Evolutionary conservation across 1,284 basidiomycete species (phyloP), one percentile per base, ranked within the genome.

Genomic region (Heterobasidion annosum): DNA sequence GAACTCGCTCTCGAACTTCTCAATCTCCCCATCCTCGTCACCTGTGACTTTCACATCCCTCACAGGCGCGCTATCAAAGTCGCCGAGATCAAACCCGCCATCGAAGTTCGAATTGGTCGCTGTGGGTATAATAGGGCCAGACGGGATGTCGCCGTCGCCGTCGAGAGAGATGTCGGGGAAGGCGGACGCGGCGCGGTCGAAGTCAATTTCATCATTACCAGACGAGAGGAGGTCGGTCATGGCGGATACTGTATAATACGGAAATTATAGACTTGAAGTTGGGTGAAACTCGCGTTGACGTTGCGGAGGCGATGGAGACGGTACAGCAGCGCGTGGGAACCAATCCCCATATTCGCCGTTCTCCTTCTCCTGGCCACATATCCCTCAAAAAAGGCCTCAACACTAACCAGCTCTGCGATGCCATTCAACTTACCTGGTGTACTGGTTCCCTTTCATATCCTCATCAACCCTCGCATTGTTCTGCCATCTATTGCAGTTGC

Each of bases 1-100:
- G 71, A 96, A 98, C 60, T 91, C 84, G 66, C 76, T 88, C 73
- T 96, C 88, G 62, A 98, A 98, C 70, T 91, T 83, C 62, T 91
- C 90, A 58, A 93, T 81, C 61, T 45, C 60, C 5, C 54, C 54
- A 50, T 95, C 93, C 59, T 91, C 87, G 62, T 89, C 82, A 1
- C 91, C 91, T 0, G 92, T 95, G 37, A 93, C 87, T 67, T 83
- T 88, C 52, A 94, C 84, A 16, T 80, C 73, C 13, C 63, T 64
- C 64, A 70, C 59, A 18, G 75, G 73, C 19, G 75, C 67, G 57
- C 73, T 73, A 25, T 77, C 79, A 63, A 88, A 85, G 62, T 78
- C 74, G 60, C 85, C 83, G 59, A 88, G 83, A 1, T 79, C 81
- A 68, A 88, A 88, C 7, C 75, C 72, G 50, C 66, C 62, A 13